Conservation (phyloP, 2,329 filamentous ascomycete genomes). For the Aureobasidium sp. region DNA sequence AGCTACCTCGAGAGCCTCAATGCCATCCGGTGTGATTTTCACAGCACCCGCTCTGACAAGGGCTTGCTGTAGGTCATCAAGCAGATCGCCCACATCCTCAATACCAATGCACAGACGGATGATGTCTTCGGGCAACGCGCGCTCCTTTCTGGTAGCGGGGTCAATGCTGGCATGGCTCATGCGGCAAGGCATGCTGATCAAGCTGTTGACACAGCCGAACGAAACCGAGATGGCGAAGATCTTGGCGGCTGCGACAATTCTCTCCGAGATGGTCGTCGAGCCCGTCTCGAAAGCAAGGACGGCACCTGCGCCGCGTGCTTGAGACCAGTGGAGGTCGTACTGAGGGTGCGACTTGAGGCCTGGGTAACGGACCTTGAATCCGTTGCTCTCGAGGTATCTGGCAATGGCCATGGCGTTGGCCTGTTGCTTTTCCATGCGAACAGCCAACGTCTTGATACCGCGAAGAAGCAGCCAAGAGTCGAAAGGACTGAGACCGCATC, state of each 20-base stretch:
- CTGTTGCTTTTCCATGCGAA: slow-evolving; percentile 99
- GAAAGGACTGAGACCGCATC: slow-evolving; percentile 88
- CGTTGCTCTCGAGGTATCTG: slow-evolving; percentile 80
- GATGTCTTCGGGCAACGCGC: slow-evolving; percentile 92
- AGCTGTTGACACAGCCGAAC: slow-evolving; percentile 94
- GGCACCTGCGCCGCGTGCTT: slow-evolving; percentile 88
- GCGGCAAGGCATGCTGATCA: slow-evolving; percentile 98
- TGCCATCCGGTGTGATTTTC: slow-evolving; percentile 73
- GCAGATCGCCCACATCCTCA: slow-evolving; percentile 83
- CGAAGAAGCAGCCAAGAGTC: slow-evolving; percentile 94
- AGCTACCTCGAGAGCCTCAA: slow-evolving; percentile 52
- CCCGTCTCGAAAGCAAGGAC: slow-evolving; percentile 96
- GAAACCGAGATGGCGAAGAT: slow-evolving; percentile 95
- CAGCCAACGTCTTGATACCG: slow-evolving; percentile 91
- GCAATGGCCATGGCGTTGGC: slow-evolving; percentile 85
- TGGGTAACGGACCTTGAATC: slow-evolving; percentile 92
- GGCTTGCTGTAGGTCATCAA: slow-evolving; percentile 85
- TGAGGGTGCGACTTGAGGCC: slow-evolving; percentile 92
- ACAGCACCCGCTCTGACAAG: slow-evolving; percentile 93
- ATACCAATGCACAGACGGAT: slow-evolving; percentile 95
- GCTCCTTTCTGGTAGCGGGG: slow-evolving; percentile 80
- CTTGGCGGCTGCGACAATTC: slow-evolving; percentile 87
- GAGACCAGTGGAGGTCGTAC: slow-evolving; percentile 91
- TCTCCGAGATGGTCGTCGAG: slow-evolving; percentile 71
- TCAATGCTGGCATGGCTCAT: slow-evolving; percentile 99